phyloP scores from a whole-genome alignment of 2,329 filamentous ascomycete genomes.

The Alternaria incomplexa region DNA sequence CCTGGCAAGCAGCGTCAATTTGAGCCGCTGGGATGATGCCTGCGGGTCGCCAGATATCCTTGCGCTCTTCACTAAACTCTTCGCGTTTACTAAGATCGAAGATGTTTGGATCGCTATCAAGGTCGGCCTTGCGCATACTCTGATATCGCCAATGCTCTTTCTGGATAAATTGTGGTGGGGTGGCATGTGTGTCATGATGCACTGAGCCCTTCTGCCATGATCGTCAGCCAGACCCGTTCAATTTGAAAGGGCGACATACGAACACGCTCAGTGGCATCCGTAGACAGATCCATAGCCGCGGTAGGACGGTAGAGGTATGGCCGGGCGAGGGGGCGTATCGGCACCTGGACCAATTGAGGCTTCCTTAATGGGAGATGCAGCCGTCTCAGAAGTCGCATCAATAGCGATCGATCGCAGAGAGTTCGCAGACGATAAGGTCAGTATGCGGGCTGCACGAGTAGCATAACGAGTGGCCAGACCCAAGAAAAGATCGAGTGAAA shows the following conservation, averaged over 20 bases:
- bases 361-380: conserved; percentile 1
- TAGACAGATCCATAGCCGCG: conserved; percentile 33
- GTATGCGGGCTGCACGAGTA: neutral
- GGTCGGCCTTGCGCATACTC: conserved; percentile 61
- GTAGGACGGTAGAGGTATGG: neutral
- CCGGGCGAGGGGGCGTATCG: neutral
- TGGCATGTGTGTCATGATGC: conserved; percentile 47
- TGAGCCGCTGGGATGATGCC: conserved; percentile 36
- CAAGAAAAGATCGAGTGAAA: conserved; percentile 1
- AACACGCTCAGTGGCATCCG: conserved; percentile 33
- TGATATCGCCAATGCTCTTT: conserved; percentile 60
- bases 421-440: neutral
- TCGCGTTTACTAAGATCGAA: conserved; percentile 45
- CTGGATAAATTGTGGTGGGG: conserved; percentile 44
- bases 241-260: conserved; percentile 34
- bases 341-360: neutral
- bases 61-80: conserved; percentile 43
- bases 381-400: conserved; percentile 3
- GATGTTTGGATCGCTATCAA: conserved; percentile 57
- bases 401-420: neutral
- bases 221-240: conserved; percentile 32
- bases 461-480: neutral
- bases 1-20: conserved; percentile 38
- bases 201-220: conserved; percentile 28
- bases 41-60: conserved; percentile 34